phyloP scores from a whole-genome alignment of 306 rosid species.

The Sesbania bispinosa region DNA sequence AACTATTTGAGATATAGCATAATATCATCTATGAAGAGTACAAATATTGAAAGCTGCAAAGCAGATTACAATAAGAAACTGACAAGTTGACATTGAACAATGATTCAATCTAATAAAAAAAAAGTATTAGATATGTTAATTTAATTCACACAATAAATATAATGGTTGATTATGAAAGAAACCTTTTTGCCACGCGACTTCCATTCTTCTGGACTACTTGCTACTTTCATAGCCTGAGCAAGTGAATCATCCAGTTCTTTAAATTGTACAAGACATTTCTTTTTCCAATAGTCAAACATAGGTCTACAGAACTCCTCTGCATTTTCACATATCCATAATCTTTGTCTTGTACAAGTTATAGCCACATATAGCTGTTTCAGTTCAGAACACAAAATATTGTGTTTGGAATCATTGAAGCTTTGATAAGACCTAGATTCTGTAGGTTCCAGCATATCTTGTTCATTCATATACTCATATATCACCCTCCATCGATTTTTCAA shows the following conservation, averaged over 20 bases:
- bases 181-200: constrained; percentile 73
- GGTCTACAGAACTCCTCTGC: constrained; percentile 38
- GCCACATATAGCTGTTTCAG: constrained; percentile 73
- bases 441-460: constrained; percentile 50
- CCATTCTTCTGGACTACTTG: constrained; percentile 80
- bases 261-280: constrained; percentile 58
- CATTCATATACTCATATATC: constrained; percentile 59
- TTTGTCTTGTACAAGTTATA: constrained; percentile 71
- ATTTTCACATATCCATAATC: constrained; percentile 74
- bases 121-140: background rate
- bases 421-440: constrained; percentile 23
- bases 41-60: background rate
- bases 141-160: background rate
- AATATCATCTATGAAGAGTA: background rate
- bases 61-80: background rate
- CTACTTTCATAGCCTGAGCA: constrained; percentile 72
- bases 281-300: constrained; percentile 70
- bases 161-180: background rate
- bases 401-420: constrained; percentile 49
- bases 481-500: constrained; percentile 67
- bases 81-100: background rate
- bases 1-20: background rate
- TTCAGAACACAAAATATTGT: constrained; percentile 69
- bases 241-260: constrained; percentile 64
- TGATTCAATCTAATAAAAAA: background rate